Percentiles rank a stretch among this genome's conserved stretches.
phyloP scores from a whole-genome alignment of 2,329 filamentous ascomycete species.

The Niveomyces coronatus region DNA sequence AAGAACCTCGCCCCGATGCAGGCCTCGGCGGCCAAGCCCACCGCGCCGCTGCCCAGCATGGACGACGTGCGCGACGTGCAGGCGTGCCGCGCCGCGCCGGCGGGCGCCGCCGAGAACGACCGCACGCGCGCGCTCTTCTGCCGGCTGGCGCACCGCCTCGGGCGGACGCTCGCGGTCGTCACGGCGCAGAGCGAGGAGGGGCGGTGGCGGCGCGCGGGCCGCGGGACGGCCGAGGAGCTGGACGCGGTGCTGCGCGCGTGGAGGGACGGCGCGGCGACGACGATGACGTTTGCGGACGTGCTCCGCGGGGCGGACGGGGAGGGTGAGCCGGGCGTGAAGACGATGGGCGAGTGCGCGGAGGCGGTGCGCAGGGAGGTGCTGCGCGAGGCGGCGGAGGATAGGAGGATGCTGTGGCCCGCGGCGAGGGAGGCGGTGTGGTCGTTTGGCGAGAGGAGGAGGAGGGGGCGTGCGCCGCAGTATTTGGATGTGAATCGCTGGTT shows the following conservation, averaged over 20 bases:
- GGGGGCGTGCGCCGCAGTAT: constrained; percentile 19
- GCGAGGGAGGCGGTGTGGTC: constrained; percentile 25
- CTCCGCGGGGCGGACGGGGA: constrained; percentile 6
- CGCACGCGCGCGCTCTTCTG: constrained; percentile 13
- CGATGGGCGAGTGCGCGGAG: constrained; percentile 13
- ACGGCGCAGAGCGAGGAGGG: constrained; percentile 6
- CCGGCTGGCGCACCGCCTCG: constrained; percentile 29
- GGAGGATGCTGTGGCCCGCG: constrained; percentile 30
- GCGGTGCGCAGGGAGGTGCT: constrained; percentile 30
- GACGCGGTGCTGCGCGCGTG: neutral
- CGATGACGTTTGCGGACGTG: constrained; percentile 12
- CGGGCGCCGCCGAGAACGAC: neutral
- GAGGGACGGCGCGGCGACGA: constrained; percentile 19
- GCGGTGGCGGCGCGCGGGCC: constrained; percentile 6
- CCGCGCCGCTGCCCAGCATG: constrained; percentile 11
- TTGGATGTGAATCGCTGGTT: constrained; percentile 41
- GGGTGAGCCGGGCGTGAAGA: constrained; percentile 6
- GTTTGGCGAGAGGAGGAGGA: constrained; percentile 19
- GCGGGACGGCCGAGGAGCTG: constrained; percentile 11
- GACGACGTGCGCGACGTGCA: constrained; percentile 4
- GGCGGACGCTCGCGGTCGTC: constrained; percentile 20
- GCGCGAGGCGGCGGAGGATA: constrained; percentile 32
- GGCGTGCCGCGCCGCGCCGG: neutral
- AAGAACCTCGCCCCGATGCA: neutral
- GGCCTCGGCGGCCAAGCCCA: constrained; percentile 6